Evolutionary conservation across 352 stramenopile genomes (phyloP), one percentile per base, ranked within the genome.

Genomic region (Globisporangium nunn): DNA sequence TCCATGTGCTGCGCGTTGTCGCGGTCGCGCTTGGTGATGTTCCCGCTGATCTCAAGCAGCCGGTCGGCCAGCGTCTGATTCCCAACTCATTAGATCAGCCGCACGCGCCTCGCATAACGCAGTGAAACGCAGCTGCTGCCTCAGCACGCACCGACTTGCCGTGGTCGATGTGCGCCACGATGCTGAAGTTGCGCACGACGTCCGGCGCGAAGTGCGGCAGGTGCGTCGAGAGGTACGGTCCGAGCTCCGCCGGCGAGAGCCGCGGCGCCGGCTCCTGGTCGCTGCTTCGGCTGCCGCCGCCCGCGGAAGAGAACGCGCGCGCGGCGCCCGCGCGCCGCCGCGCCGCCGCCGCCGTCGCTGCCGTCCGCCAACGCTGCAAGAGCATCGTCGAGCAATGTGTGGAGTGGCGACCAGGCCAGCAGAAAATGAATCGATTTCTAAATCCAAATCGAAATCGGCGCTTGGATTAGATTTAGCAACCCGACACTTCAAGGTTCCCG

Each of bases 141-240:
- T 14, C 60, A 15, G 1, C 8, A 77, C 71, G 46, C 57, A 93
- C 83, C 72, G 84, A 94, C 73, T 96, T 96, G 62, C 88, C 88
- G 64, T 96, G 88, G 61, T 96, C 88, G 40, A 96, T 96, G 54
- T 96, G 88, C 14, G 88, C 86, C 39, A 96, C 87, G 63, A 96
- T 96, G 64, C 82, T 91, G 65, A 95, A 95, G 70, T 95, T 95
- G 70, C 86, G 78, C 62, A 93, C 87, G 28, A 91, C 96, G 30
- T 88, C 63, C 2, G 84, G 81, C 56, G 54, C 61, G 61, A 92
- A 85, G 2, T 72, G 61, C 35, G 73, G 64, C n/a, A 94, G 66
- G 35, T 83, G 68, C 57, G 73, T 64, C 17, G 66, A 70, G 64
- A 93, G 67, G 67, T 75, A 92, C 15, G 78, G 59, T 4, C 79